These are phyloP conservation scores for Fusarium albidum DNA, from an alignment of 2,329 filamentous ascomycete species.

Conservation along the genomic window DNA sequence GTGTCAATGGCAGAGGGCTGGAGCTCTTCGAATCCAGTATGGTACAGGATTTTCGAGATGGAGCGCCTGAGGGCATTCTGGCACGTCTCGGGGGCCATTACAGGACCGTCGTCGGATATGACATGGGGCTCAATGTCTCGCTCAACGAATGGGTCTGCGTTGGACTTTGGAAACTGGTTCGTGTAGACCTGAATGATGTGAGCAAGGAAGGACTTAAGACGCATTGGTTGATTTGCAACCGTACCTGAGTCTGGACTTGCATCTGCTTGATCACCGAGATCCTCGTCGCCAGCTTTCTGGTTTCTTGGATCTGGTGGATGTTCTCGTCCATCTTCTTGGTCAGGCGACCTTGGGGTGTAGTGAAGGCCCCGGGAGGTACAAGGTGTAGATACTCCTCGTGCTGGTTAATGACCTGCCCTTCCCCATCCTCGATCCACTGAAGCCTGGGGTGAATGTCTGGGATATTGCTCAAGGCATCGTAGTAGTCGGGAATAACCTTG, in stretches of 20 bases:
- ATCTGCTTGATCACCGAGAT: constrained; percentile 99
- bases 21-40: constrained; percentile 95
- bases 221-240: constrained; percentile 21
- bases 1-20: constrained; percentile 93
- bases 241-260: constrained; percentile 95
- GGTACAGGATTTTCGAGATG: constrained; percentile 93
- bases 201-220: constrained; percentile 14
- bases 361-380: constrained; percentile 78
- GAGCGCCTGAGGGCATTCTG: constrained; percentile 87
- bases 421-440: constrained; percentile 87
- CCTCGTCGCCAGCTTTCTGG: constrained; percentile 93
- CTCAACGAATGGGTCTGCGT: constrained; percentile 88
- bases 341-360: constrained; percentile 76
- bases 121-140: constrained; percentile 89
- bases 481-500: constrained; percentile 90
- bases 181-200: constrained; percentile 76
- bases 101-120: constrained; percentile 84
- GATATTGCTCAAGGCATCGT: constrained; percentile 84
- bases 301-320: constrained; percentile 95
- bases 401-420: constrained; percentile 89
- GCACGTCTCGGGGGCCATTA: constrained; percentile 85
- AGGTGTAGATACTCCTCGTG: constrained; percentile 85
- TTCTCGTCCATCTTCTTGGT: constrained; percentile 87
- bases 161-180: constrained; percentile 98
- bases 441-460: constrained; percentile 83